A percentile compares a stretch with the other conserved stretches of the same genome.
Conservation (phyloP, 345 rosid genomes). For the Trapa incisa region DNA sequence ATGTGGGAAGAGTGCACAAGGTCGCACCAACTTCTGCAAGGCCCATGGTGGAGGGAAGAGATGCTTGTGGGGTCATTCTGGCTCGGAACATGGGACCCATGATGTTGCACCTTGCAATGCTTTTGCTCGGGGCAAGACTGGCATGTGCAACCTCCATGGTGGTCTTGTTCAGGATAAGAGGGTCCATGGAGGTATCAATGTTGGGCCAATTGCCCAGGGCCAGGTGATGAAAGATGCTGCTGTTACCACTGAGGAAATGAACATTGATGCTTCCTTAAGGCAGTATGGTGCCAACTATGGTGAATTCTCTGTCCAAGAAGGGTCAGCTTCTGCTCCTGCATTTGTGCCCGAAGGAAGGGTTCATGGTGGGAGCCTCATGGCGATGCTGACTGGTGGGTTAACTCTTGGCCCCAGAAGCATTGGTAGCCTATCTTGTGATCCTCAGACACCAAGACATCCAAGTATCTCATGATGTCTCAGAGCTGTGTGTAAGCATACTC, state of each 20-base stretch:
- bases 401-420: conserved; percentile 19
- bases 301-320: conserved; percentile 14
- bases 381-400: conserved; percentile 46
- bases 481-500: conserved; percentile 5
- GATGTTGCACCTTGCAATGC: conserved; percentile 62
- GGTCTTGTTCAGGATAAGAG: conserved; percentile 71
- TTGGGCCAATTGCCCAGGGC: conserved; percentile 45
- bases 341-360: conserved; percentile 83
- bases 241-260: conserved; percentile 39
- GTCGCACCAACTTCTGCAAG: conserved; percentile 91
- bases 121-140: conserved; percentile 77
- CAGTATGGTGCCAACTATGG: conserved; percentile 19
- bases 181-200: conserved; percentile 65
- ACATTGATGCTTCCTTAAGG: conserved; percentile 30
- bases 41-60: conserved; percentile 98
- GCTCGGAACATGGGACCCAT: conserved; percentile 48
- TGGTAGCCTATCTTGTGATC: neutral
- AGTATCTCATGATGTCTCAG: neutral
- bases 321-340: conserved; percentile 12
- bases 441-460: neutral
- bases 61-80: conserved; percentile 89
- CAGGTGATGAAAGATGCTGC: conserved; percentile 40
- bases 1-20: conserved; percentile 95
- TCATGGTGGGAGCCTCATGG: conserved; percentile 87
- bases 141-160: conserved; percentile 80